Base-by-base conservation (phyloP, 2,329 filamentous ascomycete genomes). In the Aspergillus sp. region DNA sequence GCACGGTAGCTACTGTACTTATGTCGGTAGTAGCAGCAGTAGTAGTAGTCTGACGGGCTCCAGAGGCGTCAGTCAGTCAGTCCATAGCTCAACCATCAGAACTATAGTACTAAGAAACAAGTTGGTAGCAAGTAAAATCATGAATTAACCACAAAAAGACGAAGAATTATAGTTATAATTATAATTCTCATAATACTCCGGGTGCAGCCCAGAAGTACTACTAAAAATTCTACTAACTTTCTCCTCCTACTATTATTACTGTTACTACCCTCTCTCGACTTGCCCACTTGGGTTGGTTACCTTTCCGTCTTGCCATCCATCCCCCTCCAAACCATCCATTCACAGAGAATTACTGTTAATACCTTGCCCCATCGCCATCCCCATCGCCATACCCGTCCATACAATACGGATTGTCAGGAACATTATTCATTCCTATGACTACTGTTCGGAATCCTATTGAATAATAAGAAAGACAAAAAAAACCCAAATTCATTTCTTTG, bases 351-450 rank as follows among this genome's bases (percentile, higher is more conserved):
- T 36, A 36, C 32, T 36, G 32, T 36, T 53, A 28, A 32, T 28
- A 32, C 28, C 28, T 32, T 50, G 25, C 47, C 25, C 47, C 47
- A 28, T 49, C 17, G 19, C 51, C 23, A n/a, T 53, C 30, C 21
- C 6, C 21, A 53, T 15, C 12, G 32, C 17, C 23, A 12, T 54
- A 25, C 19, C 32, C n/a, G 9, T 21, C 23, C 10, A 30, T 49
- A 56, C 39, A 30, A 19, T 48, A 36, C 25, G 43, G 43, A 48
- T 60, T 55, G 57, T 50, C 30, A 13, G 36, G n/a, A 17, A 15
- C 17, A 62, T 63, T 63, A 63, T 58, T 60, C 61, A 63, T 57
- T 57, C 45, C 48, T 52, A 52, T 58, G 47, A 50, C 23, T 23
- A 19, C 39, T 25, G n/a, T 12, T n/a, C n/a, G 19, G 10, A 12